phyloP scores from a whole-genome alignment of 306 rosid species.

The Cajanus cajan region DNA sequence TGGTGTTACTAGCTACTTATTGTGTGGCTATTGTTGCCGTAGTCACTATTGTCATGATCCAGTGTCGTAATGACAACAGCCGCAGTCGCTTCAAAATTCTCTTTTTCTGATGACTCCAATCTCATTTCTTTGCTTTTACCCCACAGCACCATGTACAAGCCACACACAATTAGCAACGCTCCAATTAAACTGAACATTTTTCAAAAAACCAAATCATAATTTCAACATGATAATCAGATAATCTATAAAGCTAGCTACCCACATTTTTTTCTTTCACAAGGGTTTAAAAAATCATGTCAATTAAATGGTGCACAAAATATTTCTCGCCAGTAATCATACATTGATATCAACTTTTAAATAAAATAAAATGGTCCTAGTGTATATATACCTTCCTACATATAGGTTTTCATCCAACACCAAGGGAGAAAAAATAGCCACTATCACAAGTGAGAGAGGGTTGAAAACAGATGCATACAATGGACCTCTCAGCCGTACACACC shows the following conservation, averaged over 20 bases:
- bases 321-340: no score
- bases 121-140: not conserved
- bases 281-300: not conserved
- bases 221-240: no score
- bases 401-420: not conserved
- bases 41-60: not conserved
- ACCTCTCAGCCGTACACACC: not conserved
- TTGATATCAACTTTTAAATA: not conserved
- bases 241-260: no score
- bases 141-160: not conserved
- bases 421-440: not conserved
- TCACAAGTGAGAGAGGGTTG: not conserved
- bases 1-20: no score
- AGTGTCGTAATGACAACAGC: not conserved
- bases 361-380: not conserved
- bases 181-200: not conserved
- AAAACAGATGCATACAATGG: not conserved
- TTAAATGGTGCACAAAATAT: not conserved
- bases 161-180: not conserved
- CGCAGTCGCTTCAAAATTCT: not conserved
- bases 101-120: not conserved
- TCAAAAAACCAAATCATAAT: not conserved
- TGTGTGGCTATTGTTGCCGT: not conserved
- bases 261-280: no score
- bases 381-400: constrained; percentile 11